Evolutionary conservation across 176 grass and related monocot genomes (phyloP).

Genomic region (Pontederia crassipes): DNA sequence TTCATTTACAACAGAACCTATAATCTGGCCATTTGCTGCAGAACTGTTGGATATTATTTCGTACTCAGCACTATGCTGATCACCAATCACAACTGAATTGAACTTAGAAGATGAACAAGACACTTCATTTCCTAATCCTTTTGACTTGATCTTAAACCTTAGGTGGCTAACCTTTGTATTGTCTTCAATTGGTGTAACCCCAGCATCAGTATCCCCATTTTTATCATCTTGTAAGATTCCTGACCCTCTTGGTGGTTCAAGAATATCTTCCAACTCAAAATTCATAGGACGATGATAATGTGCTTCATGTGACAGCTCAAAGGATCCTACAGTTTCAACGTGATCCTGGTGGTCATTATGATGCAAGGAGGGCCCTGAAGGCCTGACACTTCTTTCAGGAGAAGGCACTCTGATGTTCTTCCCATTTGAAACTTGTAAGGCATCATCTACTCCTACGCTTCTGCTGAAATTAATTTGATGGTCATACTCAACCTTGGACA

Average conservation of each 20-base stretch:
- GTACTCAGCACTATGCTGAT: slow-evolving; percentile 5
- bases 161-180: slow-evolving; percentile 29
- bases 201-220: slow-evolving; percentile 19
- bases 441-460: slow-evolving; percentile 21
- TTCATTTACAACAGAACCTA: slow-evolving; percentile 25
- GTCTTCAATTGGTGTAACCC: slow-evolving; percentile 15
- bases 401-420: slow-evolving; percentile 14
- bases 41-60: slow-evolving; percentile 13
- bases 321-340: not conserved
- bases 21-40: slow-evolving; percentile 6
- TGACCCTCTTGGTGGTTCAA: not conserved
- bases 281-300: not conserved
- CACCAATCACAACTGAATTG: slow-evolving; percentile 22
- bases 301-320: not conserved
- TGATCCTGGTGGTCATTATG: slow-evolving; percentile 18
- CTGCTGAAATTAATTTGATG: slow-evolving; percentile 1
- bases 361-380: not conserved
- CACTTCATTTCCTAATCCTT: slow-evolving; percentile 33
- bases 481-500: slow-evolving; percentile 9
- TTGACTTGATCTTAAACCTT: slow-evolving; percentile 62
- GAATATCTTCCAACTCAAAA: not conserved
- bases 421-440: slow-evolving; percentile 19
- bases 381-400: slow-evolving; percentile 23
- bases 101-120: slow-evolving; percentile 27
- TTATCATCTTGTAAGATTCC: not conserved